Evolutionary conservation across 2,329 filamentous ascomycete genomes (phyloP), one percentile per base, ranked within the genome.

Genomic region (Venturia aucupariae): DNA sequence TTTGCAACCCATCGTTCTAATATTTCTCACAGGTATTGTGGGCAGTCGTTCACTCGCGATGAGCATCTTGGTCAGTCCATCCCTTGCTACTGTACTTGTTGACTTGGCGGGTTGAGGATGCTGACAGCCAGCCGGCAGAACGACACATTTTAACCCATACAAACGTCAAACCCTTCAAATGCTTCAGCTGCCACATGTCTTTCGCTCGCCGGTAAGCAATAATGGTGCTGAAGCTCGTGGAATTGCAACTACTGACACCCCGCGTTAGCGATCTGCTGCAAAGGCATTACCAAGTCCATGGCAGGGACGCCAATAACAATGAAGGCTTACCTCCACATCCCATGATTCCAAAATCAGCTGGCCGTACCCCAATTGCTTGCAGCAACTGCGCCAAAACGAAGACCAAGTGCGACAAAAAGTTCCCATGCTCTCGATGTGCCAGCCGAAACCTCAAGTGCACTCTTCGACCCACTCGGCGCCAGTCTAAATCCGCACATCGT

Each of bases 101-200:
- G 51, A 35, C 27, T 8, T 35, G 51, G n/a, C 27, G 51, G 27
- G 30, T 35, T 8, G 27, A 81, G 70, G 73, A 32, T 57, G 51
- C 51, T 57, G 5, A 57, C 30, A 19, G 51, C 15, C 30, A 19
- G 51, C 15, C n/a, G 17, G 17, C 32, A 55, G 65, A 67, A 61
- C 35, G 80, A 66, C 80, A 82, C 67, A 81, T 81, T 65, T 74
- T 81, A 17, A 82, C 79, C 65, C 80, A 82, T 67, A 82, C 79
- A 64, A 81, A 81, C 69, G 78, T 82, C n/a, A 82, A 82, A 71
- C 80, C 80, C 2, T 82, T 80, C 75, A 81, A 81, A 72, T 82
- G 80, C 71, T 80, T 79, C 66, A 81, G 78, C 42, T 82, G 80
- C 69, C 79, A 82, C 66, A 82, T 82, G 80, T 81, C 79, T 65